A percentile compares a stretch with the other conserved stretches of the same genome.
These are phyloP conservation scores for Eleusine coracana DNA, from an alignment of 176 grass and related monocot species.

Conservation along the genomic window DNA sequence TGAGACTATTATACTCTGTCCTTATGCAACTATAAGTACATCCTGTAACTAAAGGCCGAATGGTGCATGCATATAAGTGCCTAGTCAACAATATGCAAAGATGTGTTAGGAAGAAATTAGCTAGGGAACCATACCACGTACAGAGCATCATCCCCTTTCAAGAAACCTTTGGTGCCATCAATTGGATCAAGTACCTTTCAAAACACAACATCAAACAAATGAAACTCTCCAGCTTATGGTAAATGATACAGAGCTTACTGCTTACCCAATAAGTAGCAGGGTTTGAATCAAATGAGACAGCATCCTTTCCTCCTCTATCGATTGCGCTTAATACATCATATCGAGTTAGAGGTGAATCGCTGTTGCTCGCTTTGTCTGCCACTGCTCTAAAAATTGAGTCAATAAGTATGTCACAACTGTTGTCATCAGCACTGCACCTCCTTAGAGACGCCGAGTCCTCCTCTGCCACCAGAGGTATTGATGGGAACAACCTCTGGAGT, in stretches of 20 bases:
- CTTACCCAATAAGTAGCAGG: slow-evolving; percentile 86
- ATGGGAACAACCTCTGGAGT: slow-evolving; percentile 78
- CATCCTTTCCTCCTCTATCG: slow-evolving; percentile 86
- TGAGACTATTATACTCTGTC: neutral
- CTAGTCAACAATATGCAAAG: slow-evolving; percentile 11
- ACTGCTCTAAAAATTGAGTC: slow-evolving; percentile 67
- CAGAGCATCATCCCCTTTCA: slow-evolving; percentile 77
- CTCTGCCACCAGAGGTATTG: slow-evolving; percentile 88
- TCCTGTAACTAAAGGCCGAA: neutral
- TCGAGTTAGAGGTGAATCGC: slow-evolving; percentile 52
- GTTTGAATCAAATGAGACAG: slow-evolving; percentile 74
- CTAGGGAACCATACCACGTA: slow-evolving; percentile 78
- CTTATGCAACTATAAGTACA: slow-evolving; percentile 6
- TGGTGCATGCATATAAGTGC: slow-evolving; percentile 7
- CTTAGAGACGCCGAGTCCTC: slow-evolving; percentile 77
- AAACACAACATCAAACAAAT: slow-evolving; percentile 11
- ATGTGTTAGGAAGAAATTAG: slow-evolving; percentile 21
- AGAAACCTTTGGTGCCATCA: slow-evolving; percentile 90
- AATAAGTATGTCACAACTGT: slow-evolving; percentile 55
- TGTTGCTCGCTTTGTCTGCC: slow-evolving; percentile 48
- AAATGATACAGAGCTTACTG: slow-evolving; percentile 4
- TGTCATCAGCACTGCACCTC: slow-evolving; percentile 39
- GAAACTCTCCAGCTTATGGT: neutral
- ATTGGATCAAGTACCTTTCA: slow-evolving; percentile 97
- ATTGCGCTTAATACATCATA: slow-evolving; percentile 79